Conservation (phyloP, 2,329 filamentous ascomycete species). For the Monosporascus sp. region DNA sequence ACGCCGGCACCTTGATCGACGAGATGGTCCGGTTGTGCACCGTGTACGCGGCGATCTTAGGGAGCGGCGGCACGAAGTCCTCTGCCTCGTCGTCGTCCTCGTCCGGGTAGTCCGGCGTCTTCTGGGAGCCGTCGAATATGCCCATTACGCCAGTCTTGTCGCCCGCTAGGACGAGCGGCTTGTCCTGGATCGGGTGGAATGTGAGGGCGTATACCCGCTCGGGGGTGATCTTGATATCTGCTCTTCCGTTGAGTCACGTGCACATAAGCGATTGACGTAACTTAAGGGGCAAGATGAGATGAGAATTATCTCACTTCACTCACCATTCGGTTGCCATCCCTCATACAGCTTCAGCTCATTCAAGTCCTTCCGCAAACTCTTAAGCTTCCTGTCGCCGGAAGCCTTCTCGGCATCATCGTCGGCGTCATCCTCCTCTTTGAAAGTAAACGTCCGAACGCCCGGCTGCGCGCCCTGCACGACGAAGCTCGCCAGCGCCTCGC, state of each 20-base stretch:
- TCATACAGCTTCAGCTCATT: conserved; percentile 73
- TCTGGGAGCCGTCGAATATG: conserved; percentile 82
- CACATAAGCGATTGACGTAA: not conserved
- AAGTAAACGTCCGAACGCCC: conserved; percentile 84
- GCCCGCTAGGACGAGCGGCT: conserved; percentile 85
- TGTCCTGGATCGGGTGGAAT: conserved; percentile 82
- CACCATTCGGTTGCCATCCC: conserved; percentile 74
- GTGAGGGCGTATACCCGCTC: conserved; percentile 81
- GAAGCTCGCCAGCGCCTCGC: conserved; percentile 58
- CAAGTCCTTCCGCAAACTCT: conserved; percentile 70
- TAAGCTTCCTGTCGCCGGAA: conserved; percentile 71
- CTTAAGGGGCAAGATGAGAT: not conserved
- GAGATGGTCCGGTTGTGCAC: conserved; percentile 85
- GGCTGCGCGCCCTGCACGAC: conserved; percentile 63
- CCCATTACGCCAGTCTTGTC: conserved; percentile 91
- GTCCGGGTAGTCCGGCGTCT: conserved; percentile 43
- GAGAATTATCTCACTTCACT: conserved; percentile 18
- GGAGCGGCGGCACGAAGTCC: conserved; percentile 60
- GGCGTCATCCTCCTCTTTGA: conserved; percentile 70
- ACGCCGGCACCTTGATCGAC: conserved; percentile 70
- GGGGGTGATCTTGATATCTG: conserved; percentile 86
- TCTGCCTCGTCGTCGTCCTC: conserved; percentile 66
- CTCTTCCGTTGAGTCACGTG: conserved; percentile 1
- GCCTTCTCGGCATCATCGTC: conserved; percentile 39
- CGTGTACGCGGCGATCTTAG: conserved; percentile 84